phyloP scores from a whole-genome alignment of 2,329 filamentous ascomycete genomes.

The Trichoderma sp. region DNA sequence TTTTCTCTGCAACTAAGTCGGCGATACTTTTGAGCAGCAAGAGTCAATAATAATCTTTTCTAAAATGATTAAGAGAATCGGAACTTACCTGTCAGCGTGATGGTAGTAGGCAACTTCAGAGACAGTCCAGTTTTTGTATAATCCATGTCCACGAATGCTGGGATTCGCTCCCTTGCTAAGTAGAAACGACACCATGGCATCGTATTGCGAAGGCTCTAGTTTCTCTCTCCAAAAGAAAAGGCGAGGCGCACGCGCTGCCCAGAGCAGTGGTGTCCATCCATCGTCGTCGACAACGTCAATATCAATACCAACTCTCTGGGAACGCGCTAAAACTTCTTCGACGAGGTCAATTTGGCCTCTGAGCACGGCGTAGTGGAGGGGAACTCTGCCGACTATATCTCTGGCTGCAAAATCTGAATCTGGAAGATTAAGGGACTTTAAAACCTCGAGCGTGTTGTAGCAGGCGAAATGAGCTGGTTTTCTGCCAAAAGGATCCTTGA shows the following conservation, averaged over 20 bases:
- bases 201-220: background rate
- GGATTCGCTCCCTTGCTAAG: background rate
- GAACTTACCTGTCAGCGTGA: background rate
- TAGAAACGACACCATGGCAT: background rate
- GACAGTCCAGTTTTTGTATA: background rate
- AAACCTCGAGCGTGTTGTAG: background rate
- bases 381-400: background rate
- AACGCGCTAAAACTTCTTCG: background rate
- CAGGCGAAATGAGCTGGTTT: background rate
- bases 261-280: slow-evolving; percentile 10
- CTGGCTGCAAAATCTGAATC: background rate
- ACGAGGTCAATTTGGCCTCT: background rate
- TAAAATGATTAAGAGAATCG: background rate
- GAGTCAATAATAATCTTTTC: background rate
- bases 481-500: background rate
- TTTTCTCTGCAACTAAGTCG: background rate
- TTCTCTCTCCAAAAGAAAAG: background rate
- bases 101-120: slow-evolving; percentile 1
- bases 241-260: background rate
- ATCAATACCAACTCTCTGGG: background rate
- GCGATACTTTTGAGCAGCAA: background rate
- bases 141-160: background rate
- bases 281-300: background rate
- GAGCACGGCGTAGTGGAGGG: background rate
- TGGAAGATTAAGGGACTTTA: background rate